phyloP scores from a whole-genome alignment of 306 rosid genomes.

The Citrullus amarus region DNA sequence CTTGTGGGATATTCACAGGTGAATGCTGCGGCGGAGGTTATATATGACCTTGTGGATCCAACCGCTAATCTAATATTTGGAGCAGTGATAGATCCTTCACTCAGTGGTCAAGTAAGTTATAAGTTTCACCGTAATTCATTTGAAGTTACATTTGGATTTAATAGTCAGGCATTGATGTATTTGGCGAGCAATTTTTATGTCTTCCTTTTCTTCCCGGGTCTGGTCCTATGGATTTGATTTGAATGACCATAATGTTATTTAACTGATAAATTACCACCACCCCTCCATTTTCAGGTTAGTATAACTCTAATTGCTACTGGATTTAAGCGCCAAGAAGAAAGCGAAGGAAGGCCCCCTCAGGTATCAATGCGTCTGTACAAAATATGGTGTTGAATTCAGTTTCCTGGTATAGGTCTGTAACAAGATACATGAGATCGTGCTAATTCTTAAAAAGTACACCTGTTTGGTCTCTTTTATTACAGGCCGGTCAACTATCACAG shows the following conservation, averaged over 20 bases:
- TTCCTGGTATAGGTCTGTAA: background rate
- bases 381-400: background rate
- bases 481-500: conserved; percentile 55
- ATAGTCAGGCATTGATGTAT: background rate
- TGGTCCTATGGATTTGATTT: background rate
- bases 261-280: background rate
- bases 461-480: conserved; percentile 9
- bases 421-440: background rate
- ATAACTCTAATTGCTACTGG: conserved; percentile 96
- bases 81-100: conserved; percentile 96
- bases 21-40: conserved; percentile 99
- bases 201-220: background rate
- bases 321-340: conserved; percentile 97
- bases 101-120: conserved; percentile 87
- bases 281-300: conserved; percentile 48
- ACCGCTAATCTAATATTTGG: conserved; percentile 94
- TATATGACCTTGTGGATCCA: conserved; percentile 98
- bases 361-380: conserved; percentile 19
- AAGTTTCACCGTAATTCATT: background rate
- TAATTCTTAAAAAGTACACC: background rate
- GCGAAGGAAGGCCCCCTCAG: conserved; percentile 65
- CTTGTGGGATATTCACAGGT: conserved; percentile 32
- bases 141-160: conserved; percentile 1
- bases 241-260: background rate
- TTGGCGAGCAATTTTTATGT: background rate